Percentiles rank a stretch among this genome's conserved stretches.
phyloP scores from a whole-genome alignment of 1,139 yeast genomes.

The Scheffersomyces insectosa region DNA sequence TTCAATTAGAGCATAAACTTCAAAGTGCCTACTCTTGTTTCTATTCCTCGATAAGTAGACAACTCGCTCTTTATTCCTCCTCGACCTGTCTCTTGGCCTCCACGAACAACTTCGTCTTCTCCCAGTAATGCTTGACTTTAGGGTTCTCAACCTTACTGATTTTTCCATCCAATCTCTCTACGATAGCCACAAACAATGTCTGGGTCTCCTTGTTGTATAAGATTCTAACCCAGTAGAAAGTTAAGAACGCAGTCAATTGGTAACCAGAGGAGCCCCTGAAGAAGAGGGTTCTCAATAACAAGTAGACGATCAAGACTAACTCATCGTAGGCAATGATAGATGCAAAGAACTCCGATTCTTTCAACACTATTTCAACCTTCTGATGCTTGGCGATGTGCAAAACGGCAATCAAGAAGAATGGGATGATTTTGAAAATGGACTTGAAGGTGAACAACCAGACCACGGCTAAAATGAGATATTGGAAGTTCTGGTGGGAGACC shows the following conservation, averaged over 20 bases:
- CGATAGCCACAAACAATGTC: slow-evolving; percentile 39
- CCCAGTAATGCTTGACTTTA: slow-evolving; percentile 48
- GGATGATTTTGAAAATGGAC: slow-evolving; percentile 65
- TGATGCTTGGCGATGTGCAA: slow-evolving; percentile 52
- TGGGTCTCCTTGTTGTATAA: slow-evolving; percentile 53
- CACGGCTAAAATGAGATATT: slow-evolving; percentile 52
- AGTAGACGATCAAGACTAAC: slow-evolving; percentile 50
- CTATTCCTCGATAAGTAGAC: not conserved
- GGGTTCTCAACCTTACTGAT: slow-evolving; percentile 44
- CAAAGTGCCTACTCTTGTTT: not conserved
- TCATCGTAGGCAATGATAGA: slow-evolving; percentile 63
- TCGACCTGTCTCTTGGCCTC: slow-evolving; percentile 27
- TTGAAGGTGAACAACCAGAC: slow-evolving; percentile 66
- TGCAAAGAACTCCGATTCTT: slow-evolving; percentile 41
- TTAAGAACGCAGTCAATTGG: slow-evolving; percentile 55
- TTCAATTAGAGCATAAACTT: not conserved
- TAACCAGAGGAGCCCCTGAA: slow-evolving; percentile 70
- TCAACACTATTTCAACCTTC: slow-evolving; percentile 42
- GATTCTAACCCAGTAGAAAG: slow-evolving; percentile 71
- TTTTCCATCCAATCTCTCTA: slow-evolving; percentile 45
- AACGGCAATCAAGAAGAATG: slow-evolving; percentile 55
- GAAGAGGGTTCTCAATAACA: slow-evolving; percentile 58
- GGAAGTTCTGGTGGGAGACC: slow-evolving; percentile 70
- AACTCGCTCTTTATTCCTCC: not conserved
- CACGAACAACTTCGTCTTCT: slow-evolving; percentile 38